Percentiles rank a stretch among this genome's conserved stretches.
Conservation (phyloP, 1,139 yeast species). For the Diutina neorugosa region DNA sequence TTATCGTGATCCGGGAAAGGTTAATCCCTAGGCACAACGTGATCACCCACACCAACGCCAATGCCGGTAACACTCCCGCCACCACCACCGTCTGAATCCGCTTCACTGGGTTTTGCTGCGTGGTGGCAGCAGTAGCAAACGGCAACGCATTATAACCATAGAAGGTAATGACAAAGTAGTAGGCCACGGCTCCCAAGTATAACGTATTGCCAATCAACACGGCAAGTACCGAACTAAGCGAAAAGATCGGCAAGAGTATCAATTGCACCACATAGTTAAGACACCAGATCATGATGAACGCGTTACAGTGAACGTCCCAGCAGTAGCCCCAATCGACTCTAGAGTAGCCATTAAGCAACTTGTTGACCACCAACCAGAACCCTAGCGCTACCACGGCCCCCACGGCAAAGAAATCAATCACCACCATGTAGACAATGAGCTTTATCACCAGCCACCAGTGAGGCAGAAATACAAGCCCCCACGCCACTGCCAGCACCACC, state of each 20-base stretch:
- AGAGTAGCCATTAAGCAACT: conserved; percentile 40
- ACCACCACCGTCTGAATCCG: conserved; percentile 26
- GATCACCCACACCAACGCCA: conserved; percentile 45
- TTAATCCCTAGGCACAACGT: conserved; percentile 55
- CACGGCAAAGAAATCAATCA: conserved; percentile 63
- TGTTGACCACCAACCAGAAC: conserved; percentile 63
- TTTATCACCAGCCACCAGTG: conserved; percentile 30
- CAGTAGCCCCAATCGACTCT: conserved; percentile 89
- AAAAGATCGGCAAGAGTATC: conserved; percentile 58
- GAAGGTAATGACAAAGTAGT: conserved; percentile 70
- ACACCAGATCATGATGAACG: conserved; percentile 75
- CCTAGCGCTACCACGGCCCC: conserved; percentile 51
- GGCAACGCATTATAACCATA: conserved; percentile 84
- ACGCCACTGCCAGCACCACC: conserved; percentile 51
- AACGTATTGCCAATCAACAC: conserved; percentile 66
- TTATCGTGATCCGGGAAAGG: conserved; percentile 57
- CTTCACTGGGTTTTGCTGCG: conserved; percentile 28
- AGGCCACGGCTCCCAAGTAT: conserved; percentile 59
- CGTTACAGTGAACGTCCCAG: conserved; percentile 86
- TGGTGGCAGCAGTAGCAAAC: conserved; percentile 48
- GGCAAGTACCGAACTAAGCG: conserved; percentile 46
- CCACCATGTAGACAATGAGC: conserved; percentile 54
- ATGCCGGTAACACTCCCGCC: conserved; percentile 37
- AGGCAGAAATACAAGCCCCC: conserved; percentile 81
- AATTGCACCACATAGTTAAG: conserved; percentile 68